Percentiles rank a stretch among this genome's conserved stretches.
These are phyloP conservation scores for Paramecium bursaria DNA, from an alignment of 73 alveolate species.

Conservation along the genomic window DNA sequence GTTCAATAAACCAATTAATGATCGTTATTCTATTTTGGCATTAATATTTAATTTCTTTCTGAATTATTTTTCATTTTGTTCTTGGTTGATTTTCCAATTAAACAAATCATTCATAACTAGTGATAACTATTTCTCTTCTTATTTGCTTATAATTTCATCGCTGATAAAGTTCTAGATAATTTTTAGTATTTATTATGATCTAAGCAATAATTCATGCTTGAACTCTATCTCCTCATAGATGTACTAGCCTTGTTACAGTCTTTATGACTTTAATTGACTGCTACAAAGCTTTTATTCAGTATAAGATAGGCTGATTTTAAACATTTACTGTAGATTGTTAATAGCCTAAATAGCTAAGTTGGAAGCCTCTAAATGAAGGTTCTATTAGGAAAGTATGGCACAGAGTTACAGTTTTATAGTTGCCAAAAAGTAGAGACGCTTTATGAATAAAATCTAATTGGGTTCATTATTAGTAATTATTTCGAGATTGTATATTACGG, in stretches of 20 bases:
- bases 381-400: slow-evolving; percentile 21
- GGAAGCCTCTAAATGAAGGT: not conserved
- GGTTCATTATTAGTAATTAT: not conserved
- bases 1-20: slow-evolving; percentile 15
- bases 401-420: slow-evolving; percentile 18
- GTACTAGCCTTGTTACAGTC: slow-evolving; percentile 3
- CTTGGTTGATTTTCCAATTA: not conserved
- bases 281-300: slow-evolving; percentile 20
- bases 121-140: not conserved
- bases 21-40: not conserved
- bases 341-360: slow-evolving; percentile 3
- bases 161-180: not conserved
- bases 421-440: slow-evolving; percentile 24
- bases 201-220: not conserved
- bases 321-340: not conserved
- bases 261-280: slow-evolving; percentile 18
- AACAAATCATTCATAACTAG: not conserved
- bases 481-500: not conserved
- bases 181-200: slow-evolving; percentile 35
- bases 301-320: slow-evolving; percentile 25
- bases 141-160: not conserved
- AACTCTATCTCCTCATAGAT: slow-evolving; percentile 23
- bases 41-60: too few species aligned
- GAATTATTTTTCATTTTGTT: not conserved
- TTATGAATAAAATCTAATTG: slow-evolving; percentile 14